These are phyloP conservation scores for Rugosomyces carneus DNA, from an alignment of 1,284 basidiomycete genomes.

Conservation along the genomic window DNA sequence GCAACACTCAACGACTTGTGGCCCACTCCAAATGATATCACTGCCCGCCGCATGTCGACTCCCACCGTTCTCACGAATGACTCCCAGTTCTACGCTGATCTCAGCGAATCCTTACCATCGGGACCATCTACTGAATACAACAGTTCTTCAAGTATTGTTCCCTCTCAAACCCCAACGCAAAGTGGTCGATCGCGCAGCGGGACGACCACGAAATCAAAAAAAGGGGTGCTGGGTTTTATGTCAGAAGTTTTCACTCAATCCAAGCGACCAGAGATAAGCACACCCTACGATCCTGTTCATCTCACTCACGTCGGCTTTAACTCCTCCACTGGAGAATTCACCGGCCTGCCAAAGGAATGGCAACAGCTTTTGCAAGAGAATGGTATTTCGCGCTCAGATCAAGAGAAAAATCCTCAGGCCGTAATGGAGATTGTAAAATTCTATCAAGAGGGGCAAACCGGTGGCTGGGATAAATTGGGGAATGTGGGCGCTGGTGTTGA, in stretches of 20 bases:
- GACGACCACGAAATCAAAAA: conserved; percentile 62
- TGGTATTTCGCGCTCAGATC: conserved; percentile 91
- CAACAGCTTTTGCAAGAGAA: conserved; percentile 95
- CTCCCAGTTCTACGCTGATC: conserved; percentile 39
- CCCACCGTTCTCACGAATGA: conserved; percentile 32
- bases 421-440: conserved; percentile 99
- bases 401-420: conserved; percentile 97
- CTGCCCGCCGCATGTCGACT: conserved; percentile 48
- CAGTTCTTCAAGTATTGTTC: conserved; percentile 20
- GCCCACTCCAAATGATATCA: conserved; percentile 31
- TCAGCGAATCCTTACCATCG: conserved; percentile 37
- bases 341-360: conserved; percentile 98
- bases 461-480: conserved; percentile 63
- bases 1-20: conserved; percentile 72
- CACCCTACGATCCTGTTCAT: conserved; percentile 99
- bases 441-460: conserved; percentile 83
- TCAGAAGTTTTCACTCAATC: conserved; percentile 74
- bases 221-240: conserved; percentile 73
- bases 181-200: conserved; percentile 55
- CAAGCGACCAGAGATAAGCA: conserved; percentile 92
- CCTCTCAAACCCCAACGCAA: conserved; percentile 18
- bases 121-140: conserved; percentile 26
- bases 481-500: conserved; percentile 30
- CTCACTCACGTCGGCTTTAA: conserved; percentile 99
- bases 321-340: conserved; percentile 97